Evolutionary conservation across 2,329 filamentous ascomycete genomes (phyloP).

Genomic region (Waltergamsia citrina): DNA sequence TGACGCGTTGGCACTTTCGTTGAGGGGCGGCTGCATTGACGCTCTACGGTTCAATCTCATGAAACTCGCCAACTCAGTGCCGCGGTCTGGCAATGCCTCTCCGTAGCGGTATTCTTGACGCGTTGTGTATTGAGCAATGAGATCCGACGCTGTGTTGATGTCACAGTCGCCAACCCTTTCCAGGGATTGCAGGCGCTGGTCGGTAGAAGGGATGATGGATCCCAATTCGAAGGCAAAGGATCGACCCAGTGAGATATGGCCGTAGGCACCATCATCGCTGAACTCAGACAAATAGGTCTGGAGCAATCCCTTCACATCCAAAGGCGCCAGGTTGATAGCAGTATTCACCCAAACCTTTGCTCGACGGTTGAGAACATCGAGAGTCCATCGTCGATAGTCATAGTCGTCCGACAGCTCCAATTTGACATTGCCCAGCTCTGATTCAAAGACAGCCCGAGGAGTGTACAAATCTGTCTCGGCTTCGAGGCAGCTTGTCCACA

Average conservation of each 20-base stretch:
- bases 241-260: slow-evolving; percentile 82
- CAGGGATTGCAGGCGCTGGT: slow-evolving; percentile 77
- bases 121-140: slow-evolving; percentile 93
- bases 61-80: slow-evolving; percentile 54
- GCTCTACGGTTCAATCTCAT: slow-evolving; percentile 42
- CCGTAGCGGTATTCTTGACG: slow-evolving; percentile 91
- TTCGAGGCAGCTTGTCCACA: slow-evolving; percentile 93
- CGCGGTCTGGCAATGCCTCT: slow-evolving; percentile 62
- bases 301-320: slow-evolving; percentile 89
- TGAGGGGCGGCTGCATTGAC: slow-evolving; percentile 39
- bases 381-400: slow-evolving; percentile 65
- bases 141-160: slow-evolving; percentile 90
- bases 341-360: slow-evolving; percentile 73
- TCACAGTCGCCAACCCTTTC: slow-evolving; percentile 63
- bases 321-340: slow-evolving; percentile 74
- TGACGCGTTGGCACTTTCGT: slow-evolving; percentile 47
- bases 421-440: slow-evolving; percentile 65
- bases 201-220: slow-evolving; percentile 72
- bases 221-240: slow-evolving; percentile 95
- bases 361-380: slow-evolving; percentile 67
- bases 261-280: slow-evolving; percentile 82
- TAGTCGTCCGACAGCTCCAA: slow-evolving; percentile 95
- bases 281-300: slow-evolving; percentile 96
- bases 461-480: slow-evolving; percentile 91
- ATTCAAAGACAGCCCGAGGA: slow-evolving; percentile 73